Conservation (phyloP, 371 early-diverging fungal species). For the Actinomortierella ambigua region DNA sequence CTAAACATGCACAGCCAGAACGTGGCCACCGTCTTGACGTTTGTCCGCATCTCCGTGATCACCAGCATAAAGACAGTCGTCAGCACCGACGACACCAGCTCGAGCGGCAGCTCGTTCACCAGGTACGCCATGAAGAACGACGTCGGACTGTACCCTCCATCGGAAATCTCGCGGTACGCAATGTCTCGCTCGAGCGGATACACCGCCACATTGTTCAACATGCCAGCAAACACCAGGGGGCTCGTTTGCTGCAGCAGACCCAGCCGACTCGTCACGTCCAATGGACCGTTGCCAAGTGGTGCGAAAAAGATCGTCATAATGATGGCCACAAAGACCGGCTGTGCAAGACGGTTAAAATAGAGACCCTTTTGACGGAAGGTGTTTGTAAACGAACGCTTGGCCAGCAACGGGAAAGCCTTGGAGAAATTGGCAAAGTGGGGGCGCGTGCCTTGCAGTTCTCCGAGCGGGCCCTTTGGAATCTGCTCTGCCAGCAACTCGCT, state of each 20-base stretch:
- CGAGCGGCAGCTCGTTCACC: conserved; percentile 38
- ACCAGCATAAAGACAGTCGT: conserved; percentile 39
- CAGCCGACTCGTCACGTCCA: conserved; percentile 26
- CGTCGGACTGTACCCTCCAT: conserved; percentile 40
- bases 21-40: conserved; percentile 28
- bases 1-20: conserved; percentile 47
- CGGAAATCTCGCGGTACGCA: conserved; percentile 44
- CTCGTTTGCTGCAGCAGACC: conserved; percentile 40
- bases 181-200: conserved; percentile 46
- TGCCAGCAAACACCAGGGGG: conserved; percentile 36
- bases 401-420: conserved; percentile 39
- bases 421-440: conserved; percentile 27
- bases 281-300: conserved; percentile 21
- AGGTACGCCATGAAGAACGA: conserved; percentile 40
- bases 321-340: conserved; percentile 27
- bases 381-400: conserved; percentile 31
- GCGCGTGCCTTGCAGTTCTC: conserved; percentile 23
- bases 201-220: conserved; percentile 44
- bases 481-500: conserved; percentile 25
- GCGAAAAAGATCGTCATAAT: conserved; percentile 40
- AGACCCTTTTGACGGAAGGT: conserved; percentile 42
- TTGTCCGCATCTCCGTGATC: conserved; percentile 25
- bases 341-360: conserved; percentile 29
- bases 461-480: conserved; percentile 7
- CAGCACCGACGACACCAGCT: conserved; percentile 27